phyloP scores from a whole-genome alignment of 2,329 filamentous ascomycete species.

The Polychaeton citri region DNA sequence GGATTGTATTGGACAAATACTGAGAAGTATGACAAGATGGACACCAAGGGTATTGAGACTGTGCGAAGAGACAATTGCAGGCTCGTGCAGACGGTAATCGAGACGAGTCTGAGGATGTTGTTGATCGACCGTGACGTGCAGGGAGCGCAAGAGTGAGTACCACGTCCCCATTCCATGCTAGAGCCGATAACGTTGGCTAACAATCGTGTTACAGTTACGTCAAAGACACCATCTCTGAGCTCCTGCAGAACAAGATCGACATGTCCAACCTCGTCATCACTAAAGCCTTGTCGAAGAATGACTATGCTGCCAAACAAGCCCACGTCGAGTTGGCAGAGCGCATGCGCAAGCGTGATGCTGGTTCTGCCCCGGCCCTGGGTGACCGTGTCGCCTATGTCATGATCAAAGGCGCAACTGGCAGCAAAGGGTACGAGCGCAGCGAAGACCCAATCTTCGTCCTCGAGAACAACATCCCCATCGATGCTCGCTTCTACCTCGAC shows the following conservation, averaged over 20 bases:
- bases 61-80: conserved; percentile 94
- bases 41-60: conserved; percentile 98
- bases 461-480: conserved; percentile 94
- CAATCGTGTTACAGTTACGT: conserved; percentile 58
- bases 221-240: conserved; percentile 86
- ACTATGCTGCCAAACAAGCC: conserved; percentile 85
- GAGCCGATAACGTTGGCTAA: conserved; percentile 11
- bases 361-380: conserved; percentile 81
- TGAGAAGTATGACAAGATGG: conserved; percentile 97
- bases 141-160: conserved; percentile 78
- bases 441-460: conserved; percentile 96
- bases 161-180: not conserved
- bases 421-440: conserved; percentile 93
- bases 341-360: conserved; percentile 93
- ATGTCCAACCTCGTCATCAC: conserved; percentile 99
- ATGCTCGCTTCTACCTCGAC: conserved; percentile 96
- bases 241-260: conserved; percentile 94
- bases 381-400: conserved; percentile 98
- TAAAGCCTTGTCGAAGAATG: conserved; percentile 82
- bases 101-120: conserved; percentile 90
- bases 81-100: conserved; percentile 91
- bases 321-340: conserved; percentile 90
- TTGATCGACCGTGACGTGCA: conserved; percentile 83
- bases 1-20: conserved; percentile 96
- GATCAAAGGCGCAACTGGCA: conserved; percentile 74